phyloP scores from a whole-genome alignment of 2,329 filamentous ascomycete genomes.

The Verruconis gallopava region DNA sequence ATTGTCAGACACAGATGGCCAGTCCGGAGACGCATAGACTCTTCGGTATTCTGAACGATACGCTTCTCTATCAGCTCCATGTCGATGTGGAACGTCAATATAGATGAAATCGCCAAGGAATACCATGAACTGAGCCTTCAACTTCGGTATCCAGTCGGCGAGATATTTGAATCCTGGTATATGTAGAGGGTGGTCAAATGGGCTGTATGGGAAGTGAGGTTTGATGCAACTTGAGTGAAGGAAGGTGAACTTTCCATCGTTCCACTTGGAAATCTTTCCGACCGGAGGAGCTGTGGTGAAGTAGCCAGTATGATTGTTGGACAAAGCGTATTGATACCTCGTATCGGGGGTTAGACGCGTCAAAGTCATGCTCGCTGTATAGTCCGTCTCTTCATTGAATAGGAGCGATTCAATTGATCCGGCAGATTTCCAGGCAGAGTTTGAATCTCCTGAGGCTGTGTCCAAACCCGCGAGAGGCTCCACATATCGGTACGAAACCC shows the following conservation, averaged over 20 bases:
- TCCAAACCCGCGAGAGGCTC: constrained; percentile 32
- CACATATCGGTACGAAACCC: constrained; percentile 44
- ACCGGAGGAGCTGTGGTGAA: constrained; percentile 65
- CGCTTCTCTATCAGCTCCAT: constrained; percentile 57
- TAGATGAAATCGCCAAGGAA: constrained; percentile 82
- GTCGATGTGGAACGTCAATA: constrained; percentile 71
- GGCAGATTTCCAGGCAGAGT: constrained; percentile 53
- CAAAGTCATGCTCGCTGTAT: constrained; percentile 58
- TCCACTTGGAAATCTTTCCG: constrained; percentile 43
- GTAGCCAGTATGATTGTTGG: constrained; percentile 72
- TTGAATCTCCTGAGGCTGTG: constrained; percentile 37
- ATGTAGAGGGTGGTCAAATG: constrained; percentile 66
- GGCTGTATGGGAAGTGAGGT: constrained; percentile 77
- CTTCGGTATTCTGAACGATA: constrained; percentile 89
- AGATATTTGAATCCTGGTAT: constrained; percentile 72
- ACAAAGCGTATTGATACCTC: constrained; percentile 70
- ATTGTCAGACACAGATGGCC: constrained; percentile 45
- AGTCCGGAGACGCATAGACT: constrained; percentile 91
- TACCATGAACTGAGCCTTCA: constrained; percentile 61
- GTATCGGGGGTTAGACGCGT: constrained; percentile 56
- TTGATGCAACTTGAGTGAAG: constrained; percentile 89
- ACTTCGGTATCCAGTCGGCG: constrained; percentile 54
- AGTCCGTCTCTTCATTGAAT: constrained; percentile 70
- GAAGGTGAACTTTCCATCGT: constrained; percentile 64
- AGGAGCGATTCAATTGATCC: constrained; percentile 42